Percentiles rank a stretch among this genome's conserved stretches.
These are phyloP conservation scores for Nymphaea colorata DNA, from an alignment of 164 flowering plant genomes.

Conservation along the genomic window DNA sequence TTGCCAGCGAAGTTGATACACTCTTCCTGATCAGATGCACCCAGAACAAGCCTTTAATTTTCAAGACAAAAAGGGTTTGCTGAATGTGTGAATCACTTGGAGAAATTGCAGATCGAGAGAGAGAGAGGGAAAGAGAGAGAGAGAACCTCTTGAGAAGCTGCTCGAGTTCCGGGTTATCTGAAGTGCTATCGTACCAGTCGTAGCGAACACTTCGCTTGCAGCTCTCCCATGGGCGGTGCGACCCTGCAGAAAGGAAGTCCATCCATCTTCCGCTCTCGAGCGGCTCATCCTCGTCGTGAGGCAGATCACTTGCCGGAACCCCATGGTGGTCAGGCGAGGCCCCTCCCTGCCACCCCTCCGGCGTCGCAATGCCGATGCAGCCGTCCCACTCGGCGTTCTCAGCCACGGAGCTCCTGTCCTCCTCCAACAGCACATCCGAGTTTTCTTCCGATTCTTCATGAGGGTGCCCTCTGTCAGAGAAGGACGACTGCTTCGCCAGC, in stretches of 20 bases:
- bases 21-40: slow-evolving; percentile 35
- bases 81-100: too few species aligned
- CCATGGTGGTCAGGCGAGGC: background rate
- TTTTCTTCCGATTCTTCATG: background rate
- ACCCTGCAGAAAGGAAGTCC: background rate
- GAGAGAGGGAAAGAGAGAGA: background rate
- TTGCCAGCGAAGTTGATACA: slow-evolving; percentile 58
- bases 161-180: slow-evolving; percentile 50
- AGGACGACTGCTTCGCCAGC: background rate
- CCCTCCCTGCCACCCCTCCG: background rate
- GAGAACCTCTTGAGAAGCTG: slow-evolving; percentile 59
- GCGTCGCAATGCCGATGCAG: background rate
- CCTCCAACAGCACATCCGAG: background rate
- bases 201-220: background rate
- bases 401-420: background rate
- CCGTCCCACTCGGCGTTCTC: background rate
- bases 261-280: background rate
- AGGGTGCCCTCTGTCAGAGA: background rate
- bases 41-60: too few species aligned
- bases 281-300: too few species aligned
- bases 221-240: background rate
- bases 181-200: slow-evolving; percentile 8
- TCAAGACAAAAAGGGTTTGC: too few species aligned
- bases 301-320: background rate
- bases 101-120: background rate